Evolutionary conservation across 306 rosid genomes (phyloP), one percentile per base, ranked within the genome.

Genomic region (Quercus parvula): DNA sequence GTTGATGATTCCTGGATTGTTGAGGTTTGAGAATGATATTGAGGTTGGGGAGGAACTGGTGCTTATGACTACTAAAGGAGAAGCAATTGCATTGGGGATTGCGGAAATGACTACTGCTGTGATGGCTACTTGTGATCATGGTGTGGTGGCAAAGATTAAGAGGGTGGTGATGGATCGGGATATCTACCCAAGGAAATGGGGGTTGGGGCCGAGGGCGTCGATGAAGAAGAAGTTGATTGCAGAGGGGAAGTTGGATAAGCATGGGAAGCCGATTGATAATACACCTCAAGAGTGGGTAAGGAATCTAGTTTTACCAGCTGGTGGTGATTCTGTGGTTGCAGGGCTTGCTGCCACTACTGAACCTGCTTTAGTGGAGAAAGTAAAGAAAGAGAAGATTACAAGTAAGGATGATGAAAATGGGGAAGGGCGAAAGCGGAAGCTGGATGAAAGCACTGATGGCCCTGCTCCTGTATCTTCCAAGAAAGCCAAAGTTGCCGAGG

Each of bases 141-240:
- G 97, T 8, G 77, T 88, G 20, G 97, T 92, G n/a, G 97, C 97
- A 0, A 92, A 82, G 91, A 90, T 92, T 81, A 92, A 92, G 88
- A 88, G 97, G 77, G 98, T 93, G 5, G 98, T 93, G 31, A 93
- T 93, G 98, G 98, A 93, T 77, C 59, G 98, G 31, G 98, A 93
- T 83, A 90, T 92, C 11, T 93, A 93, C 81, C 98, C 98, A 0
- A 88, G 93, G 84, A 92, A 92, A 68, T 92, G 97, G 97, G 97
- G 97, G 13, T 64, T 92, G 82, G 97, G 95, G 2, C 97, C 97
- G 0, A 80, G 90, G 79, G 97, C 97, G 0, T 92, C 97, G 10
- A 87, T 88, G 93, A 92, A 92, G 85, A 92, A 92, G 86, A 92
- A 84, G 38, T 70, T 89, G 69, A 86, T 90, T 79, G 82, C 88